phyloP scores from a whole-genome alignment of 139 green algal species.

The Micromonas commoda region DNA sequence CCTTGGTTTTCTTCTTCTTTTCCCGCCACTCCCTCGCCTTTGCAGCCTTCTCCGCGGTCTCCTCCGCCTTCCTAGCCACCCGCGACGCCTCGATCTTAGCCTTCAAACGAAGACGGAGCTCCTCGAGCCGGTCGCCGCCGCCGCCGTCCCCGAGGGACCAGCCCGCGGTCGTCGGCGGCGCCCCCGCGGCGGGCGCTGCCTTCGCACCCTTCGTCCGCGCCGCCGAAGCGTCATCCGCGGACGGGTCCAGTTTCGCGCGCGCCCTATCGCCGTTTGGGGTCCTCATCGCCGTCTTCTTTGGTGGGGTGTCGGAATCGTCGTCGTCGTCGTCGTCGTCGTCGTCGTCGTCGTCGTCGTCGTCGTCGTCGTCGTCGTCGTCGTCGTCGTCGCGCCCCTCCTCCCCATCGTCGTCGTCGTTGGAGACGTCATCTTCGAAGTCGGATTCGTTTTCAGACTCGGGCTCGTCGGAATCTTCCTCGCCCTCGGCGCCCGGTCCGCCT shows the following conservation, averaged over 20 bases:
- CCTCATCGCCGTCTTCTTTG: too few relatives aligned
- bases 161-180: background rate
- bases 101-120: background rate
- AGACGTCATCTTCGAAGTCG: background rate
- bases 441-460: background rate
- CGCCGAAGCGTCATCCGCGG: background rate
- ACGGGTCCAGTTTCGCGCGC: too few relatives aligned
- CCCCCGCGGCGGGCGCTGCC: too few relatives aligned
- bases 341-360: background rate
- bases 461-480: background rate
- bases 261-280: too few relatives aligned
- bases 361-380: background rate
- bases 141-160: background rate
- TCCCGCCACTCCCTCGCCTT: constrained; percentile 19
- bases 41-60: background rate
- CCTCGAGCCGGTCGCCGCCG: constrained; percentile 1
- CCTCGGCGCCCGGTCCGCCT: background rate
- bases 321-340: background rate
- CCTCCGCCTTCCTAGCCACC: background rate
- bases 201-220: too few relatives aligned
- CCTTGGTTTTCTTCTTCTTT: background rate
- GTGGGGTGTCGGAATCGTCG: too few relatives aligned
- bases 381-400: background rate
- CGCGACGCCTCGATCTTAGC: background rate
- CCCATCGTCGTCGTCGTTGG: background rate